Evolutionary conservation across 257 asterid species (phyloP).

Genomic region (Plectranthus barbatus): DNA sequence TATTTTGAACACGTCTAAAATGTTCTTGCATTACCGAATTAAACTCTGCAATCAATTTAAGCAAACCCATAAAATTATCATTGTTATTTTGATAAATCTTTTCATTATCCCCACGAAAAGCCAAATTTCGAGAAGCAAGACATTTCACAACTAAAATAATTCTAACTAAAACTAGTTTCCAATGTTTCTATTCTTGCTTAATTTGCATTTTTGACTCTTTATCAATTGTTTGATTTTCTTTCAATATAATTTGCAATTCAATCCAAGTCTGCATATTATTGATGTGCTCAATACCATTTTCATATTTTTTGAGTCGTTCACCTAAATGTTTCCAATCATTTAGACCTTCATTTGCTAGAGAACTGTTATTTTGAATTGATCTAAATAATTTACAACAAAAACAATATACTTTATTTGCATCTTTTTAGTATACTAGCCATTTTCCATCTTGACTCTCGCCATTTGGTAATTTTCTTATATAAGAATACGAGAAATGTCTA

Average conservation of each 20-base stretch:
- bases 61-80: not conserved
- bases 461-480: not conserved
- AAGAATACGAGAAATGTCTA: not conserved
- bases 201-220: not conserved
- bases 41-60: not conserved
- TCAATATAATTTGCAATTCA: not conserved
- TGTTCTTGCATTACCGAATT: not conserved
- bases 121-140: not conserved
- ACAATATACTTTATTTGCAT: not conserved
- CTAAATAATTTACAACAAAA: not conserved
- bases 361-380: not conserved
- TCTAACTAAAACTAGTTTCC: no score
- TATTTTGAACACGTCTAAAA: not conserved
- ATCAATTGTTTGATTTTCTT: not conserved
- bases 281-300: not conserved
- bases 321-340: not conserved
- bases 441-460: not conserved
- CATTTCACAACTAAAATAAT: not conserved
- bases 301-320: not conserved
- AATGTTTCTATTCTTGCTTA: not conserved
- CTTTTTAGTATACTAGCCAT: not conserved
- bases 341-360: not conserved
- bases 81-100: not conserved
- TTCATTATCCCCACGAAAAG: not conserved
- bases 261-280: not conserved